These are phyloP conservation scores for Bisporella sp. DNA, from an alignment of 2,329 filamentous ascomycete genomes.

Conservation along the genomic window DNA sequence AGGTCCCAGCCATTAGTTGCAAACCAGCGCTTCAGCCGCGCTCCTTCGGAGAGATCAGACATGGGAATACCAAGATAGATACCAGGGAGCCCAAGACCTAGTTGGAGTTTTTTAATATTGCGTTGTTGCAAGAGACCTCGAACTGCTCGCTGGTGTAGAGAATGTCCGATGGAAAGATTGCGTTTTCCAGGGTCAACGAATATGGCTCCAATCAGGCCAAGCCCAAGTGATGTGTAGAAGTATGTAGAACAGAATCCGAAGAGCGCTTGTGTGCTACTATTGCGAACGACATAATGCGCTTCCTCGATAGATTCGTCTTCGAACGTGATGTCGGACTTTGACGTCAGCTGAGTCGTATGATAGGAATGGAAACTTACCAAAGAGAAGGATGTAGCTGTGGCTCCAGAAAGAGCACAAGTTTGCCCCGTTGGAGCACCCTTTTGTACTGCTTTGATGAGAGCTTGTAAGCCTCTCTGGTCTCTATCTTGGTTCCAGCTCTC, in stretches of 20 bases:
- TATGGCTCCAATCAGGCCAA: conserved; percentile 74
- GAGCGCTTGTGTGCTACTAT: conserved; percentile 82
- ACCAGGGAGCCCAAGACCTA: conserved; percentile 75
- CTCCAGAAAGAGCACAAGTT: conserved; percentile 54
- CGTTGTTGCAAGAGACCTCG: conserved; percentile 68
- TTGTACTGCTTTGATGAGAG: conserved; percentile 64
- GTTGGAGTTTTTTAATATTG: conserved; percentile 71
- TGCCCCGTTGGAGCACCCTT: conserved; percentile 60
- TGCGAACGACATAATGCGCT: conserved; percentile 84
- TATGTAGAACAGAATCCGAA: conserved; percentile 94
- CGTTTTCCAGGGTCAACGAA: conserved; percentile 83
- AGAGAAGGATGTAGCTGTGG: conserved; percentile 69
- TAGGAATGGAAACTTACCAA: conserved; percentile 36
- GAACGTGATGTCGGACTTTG: conserved; percentile 3
- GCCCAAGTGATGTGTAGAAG: conserved; percentile 48
- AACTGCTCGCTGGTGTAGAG: conserved; percentile 79
- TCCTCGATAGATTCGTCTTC: conserved; percentile 64
- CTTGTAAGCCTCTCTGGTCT: conserved; percentile 66
- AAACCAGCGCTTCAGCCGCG: conserved; percentile 64
- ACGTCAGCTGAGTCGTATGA: conserved; percentile 1
- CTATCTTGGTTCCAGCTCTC: conserved; percentile 78
- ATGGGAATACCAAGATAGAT: conserved; percentile 80
- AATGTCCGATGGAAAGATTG: conserved; percentile 84
- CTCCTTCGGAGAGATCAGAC: conserved; percentile 43
- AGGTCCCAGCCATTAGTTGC: conserved; percentile 85